Conservation (phyloP, 805 yeast genomes). For the Metschnikowia lunata region DNA sequence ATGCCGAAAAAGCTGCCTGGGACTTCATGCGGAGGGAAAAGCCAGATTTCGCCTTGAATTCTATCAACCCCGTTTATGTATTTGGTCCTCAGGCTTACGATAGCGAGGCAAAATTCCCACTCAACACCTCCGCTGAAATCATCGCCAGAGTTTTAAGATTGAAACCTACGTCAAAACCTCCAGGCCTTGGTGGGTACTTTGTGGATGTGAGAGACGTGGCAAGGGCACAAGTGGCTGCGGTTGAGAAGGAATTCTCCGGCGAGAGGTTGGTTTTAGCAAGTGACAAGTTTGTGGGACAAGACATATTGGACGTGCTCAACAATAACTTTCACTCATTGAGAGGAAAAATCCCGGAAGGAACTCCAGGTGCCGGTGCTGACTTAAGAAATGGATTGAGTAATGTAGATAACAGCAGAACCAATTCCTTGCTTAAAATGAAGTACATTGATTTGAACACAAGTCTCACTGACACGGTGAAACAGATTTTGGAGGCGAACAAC, state of each 20-base stretch:
- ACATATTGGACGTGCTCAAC: slow-evolving; percentile 30
- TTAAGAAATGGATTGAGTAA: slow-evolving; percentile 18
- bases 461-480: slow-evolving; percentile 42
- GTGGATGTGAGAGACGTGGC: slow-evolving; percentile 25
- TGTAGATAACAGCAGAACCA: slow-evolving; percentile 36
- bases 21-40: slow-evolving; percentile 26
- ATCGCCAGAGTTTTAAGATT: slow-evolving; percentile 38
- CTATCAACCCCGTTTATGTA: slow-evolving; percentile 21
- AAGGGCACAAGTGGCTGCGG: slow-evolving; percentile 14
- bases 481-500: slow-evolving; percentile 25
- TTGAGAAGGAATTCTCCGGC: slow-evolving; percentile 16
- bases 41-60: slow-evolving; percentile 36
- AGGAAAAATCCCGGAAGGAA: slow-evolving; percentile 43
- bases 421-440: slow-evolving; percentile 33
- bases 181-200: slow-evolving; percentile 20
- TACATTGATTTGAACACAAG: slow-evolving; percentile 36
- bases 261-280: slow-evolving; percentile 29
- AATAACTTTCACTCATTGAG: slow-evolving; percentile 34
- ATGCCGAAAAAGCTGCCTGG: slow-evolving; percentile 36
- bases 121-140: slow-evolving; percentile 34
- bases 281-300: slow-evolving; percentile 26
- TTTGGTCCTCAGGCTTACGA: slow-evolving; percentile 27
- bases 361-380: slow-evolving; percentile 31
- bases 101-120: slow-evolving; percentile 27
- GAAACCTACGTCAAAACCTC: slow-evolving; percentile 18